Percentiles rank a stretch among this genome's conserved stretches.
These are phyloP conservation scores for Pterulicium gracile DNA, from an alignment of 1,284 basidiomycete genomes.

Conservation along the genomic window DNA sequence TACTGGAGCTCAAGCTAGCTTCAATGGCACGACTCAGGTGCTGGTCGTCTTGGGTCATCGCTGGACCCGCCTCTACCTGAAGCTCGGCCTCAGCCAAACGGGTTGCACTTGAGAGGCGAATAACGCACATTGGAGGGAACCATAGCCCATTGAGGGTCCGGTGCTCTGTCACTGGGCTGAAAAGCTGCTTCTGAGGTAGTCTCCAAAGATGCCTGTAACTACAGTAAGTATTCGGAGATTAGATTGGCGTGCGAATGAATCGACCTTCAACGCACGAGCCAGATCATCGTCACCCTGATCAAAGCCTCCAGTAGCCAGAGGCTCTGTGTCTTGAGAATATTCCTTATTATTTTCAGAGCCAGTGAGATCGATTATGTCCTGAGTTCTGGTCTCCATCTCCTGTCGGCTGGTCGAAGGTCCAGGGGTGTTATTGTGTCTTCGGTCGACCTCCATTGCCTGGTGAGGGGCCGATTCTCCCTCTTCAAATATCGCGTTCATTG, in stretches of 20 bases:
- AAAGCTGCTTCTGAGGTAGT: slow-evolving; percentile 28
- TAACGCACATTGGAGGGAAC: slow-evolving; percentile 49
- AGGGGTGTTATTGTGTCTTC: slow-evolving; percentile 24
- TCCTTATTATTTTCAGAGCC: too few relatives aligned
- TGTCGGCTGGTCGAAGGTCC: slow-evolving; percentile 11
- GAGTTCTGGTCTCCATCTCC: slow-evolving; percentile 18
- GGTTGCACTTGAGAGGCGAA: slow-evolving; percentile 3
- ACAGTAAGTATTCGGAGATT: neutral
- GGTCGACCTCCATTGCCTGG: neutral
- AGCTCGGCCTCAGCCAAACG: slow-evolving; percentile 8
- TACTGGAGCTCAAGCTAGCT: slow-evolving; percentile 35
- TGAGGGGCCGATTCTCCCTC: slow-evolving; percentile 17
- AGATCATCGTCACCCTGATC: slow-evolving; percentile 26
- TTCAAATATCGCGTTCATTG: slow-evolving; percentile 46
- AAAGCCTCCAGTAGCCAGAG: too few relatives aligned
- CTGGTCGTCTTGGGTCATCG: slow-evolving; percentile 39
- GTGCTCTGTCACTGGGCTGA: slow-evolving; percentile 45
- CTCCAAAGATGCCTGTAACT: slow-evolving; percentile 27
- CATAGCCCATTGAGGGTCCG: slow-evolving; percentile 57
- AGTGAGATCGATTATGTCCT: slow-evolving; percentile 46
- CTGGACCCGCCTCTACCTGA: slow-evolving; percentile 24
- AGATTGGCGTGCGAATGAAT: neutral
- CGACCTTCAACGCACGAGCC: slow-evolving; percentile 37
- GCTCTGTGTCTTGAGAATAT: too few relatives aligned
- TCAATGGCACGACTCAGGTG: slow-evolving; percentile 55